A percentile compares a stretch with the other conserved stretches of the same genome.
phyloP scores from a whole-genome alignment of 164 flowering plant genomes.

The Dillenia suffruticosa region DNA sequence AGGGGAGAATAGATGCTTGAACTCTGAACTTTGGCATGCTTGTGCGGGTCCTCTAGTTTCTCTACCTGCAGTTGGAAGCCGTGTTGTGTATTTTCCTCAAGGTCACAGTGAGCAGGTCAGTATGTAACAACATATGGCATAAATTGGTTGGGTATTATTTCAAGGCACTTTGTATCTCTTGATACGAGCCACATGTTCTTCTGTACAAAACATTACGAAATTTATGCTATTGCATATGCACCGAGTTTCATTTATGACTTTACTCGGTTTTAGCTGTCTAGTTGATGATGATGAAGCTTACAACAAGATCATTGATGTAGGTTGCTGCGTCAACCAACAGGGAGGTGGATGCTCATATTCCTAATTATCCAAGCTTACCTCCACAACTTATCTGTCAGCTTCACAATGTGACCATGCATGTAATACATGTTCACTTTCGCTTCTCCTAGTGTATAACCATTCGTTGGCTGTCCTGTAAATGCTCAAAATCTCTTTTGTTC shows the following conservation, averaged over 20 bases:
- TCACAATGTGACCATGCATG: conserved; percentile 95
- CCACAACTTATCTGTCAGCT: conserved; percentile 92
- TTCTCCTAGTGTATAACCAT: conserved; percentile 3
- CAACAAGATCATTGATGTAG: conserved; percentile 21
- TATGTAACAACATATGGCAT: not conserved
- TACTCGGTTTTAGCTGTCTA: not conserved
- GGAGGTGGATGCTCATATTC: conserved; percentile 85
- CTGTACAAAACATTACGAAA: no score
- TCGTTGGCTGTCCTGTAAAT: not conserved
- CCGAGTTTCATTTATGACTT: no score
- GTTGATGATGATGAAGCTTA: not conserved
- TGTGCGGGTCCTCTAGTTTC: conserved; percentile 99
- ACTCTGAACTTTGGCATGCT: conserved; percentile 98
- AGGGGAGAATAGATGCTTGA: conserved; percentile 75
- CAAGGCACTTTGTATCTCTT: no score
- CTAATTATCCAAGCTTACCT: conserved; percentile 84
- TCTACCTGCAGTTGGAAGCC: conserved; percentile 81
- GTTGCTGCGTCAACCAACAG: conserved; percentile 88
- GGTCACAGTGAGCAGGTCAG: conserved; percentile 94
- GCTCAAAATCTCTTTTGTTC: conserved; percentile 22
- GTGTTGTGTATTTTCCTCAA: conserved; percentile 90
- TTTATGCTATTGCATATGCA: no score
- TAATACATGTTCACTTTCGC: conserved; percentile 25
- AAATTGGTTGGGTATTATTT: no score
- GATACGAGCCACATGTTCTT: no score